These are phyloP conservation scores for sorghum (Sorghum bicolor) DNA, from an alignment of 176 grass and related monocot genomes.

Conservation along the genomic window Sorghum_bicolor_NCBIv3 NC_012875.2:32529501-32530000, in stretches of 20 bases:
- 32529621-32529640: neutral
- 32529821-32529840: neutral
- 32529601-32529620: neutral
- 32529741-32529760: neutral
- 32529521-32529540: neutral
- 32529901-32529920: neutral
- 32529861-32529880: neutral
- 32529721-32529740: too few relatives aligned
- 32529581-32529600: neutral
- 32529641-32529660: neutral
- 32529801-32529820: neutral
- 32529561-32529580: neutral
- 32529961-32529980: neutral
- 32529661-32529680: neutral
- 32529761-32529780: too few relatives aligned
- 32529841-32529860: neutral
- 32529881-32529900: neutral
- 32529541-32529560: neutral
- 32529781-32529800: neutral
- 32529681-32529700: neutral
- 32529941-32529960: neutral
- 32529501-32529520: neutral
- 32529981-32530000: neutral
- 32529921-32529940: neutral
- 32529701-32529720: neutral